Percentiles rank a stretch among this genome's conserved stretches.
These are phyloP conservation scores for Gossypium schwendimanii DNA, from an alignment of 441 rosid species.

Conservation along the genomic window DNA sequence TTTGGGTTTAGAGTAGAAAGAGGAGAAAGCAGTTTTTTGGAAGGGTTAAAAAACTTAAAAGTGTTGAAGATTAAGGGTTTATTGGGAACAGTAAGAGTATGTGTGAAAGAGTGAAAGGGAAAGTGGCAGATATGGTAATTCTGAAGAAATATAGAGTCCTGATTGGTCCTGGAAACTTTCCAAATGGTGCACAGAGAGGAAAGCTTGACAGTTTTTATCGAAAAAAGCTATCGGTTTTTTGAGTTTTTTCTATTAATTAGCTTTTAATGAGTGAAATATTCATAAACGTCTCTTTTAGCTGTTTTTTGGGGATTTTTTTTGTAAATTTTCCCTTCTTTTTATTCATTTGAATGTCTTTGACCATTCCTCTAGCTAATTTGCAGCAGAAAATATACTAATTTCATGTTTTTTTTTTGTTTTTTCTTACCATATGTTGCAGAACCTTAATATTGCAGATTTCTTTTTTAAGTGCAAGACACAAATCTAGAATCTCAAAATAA, in stretches of 20 bases:
- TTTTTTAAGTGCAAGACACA: too few species aligned
- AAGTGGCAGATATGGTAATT: not conserved
- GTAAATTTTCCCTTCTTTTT: not conserved
- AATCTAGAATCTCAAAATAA: too few species aligned
- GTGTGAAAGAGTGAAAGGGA: slow-evolving; percentile 8
- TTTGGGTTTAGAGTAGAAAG: not conserved
- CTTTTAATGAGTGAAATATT: not conserved
- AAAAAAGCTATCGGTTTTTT: not conserved
- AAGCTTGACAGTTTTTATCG: not conserved
- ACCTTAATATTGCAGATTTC: too few species aligned
- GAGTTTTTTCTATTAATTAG: not conserved
- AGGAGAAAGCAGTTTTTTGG: not conserved
- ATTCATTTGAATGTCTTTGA: not conserved
- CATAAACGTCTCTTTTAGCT: not conserved
- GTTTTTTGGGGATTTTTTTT: not conserved
- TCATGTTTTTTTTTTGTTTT: too few species aligned
- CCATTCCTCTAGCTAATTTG: not conserved
- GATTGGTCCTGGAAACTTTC: slow-evolving; percentile 31
- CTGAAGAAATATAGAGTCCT: slow-evolving; percentile 22
- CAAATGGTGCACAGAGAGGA: slow-evolving; percentile 8
- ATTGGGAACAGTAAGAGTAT: slow-evolving; percentile 7
- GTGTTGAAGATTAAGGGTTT: not conserved
- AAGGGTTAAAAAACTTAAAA: not conserved
- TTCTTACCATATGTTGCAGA: too few species aligned
- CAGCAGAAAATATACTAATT: not conserved